Conservation (phyloP, 2,329 filamentous ascomycete genomes). For the Fusarium sp. region DNA sequence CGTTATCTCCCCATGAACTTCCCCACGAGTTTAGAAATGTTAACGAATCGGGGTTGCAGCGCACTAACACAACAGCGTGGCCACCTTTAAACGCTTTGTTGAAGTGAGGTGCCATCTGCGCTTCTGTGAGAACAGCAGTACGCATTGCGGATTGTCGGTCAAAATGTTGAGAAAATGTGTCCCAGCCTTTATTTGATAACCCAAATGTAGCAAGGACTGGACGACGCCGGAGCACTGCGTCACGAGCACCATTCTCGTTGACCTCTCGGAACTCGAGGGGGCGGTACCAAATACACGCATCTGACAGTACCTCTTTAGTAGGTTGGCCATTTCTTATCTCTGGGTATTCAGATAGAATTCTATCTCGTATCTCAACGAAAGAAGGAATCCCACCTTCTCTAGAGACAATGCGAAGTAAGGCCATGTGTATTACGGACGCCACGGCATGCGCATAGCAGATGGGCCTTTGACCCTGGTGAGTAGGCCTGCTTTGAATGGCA, state of each 20-base stretch:
- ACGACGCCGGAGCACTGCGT: not conserved
- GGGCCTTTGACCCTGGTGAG: accelerated
- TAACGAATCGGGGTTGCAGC: not conserved
- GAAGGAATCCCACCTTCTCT: not conserved
- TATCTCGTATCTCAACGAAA: not conserved
- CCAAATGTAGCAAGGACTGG: not conserved
- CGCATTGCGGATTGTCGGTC: accelerated
- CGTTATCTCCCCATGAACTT: not conserved
- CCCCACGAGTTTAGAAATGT: not conserved
- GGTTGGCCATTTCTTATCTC: accelerated
- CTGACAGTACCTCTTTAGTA: accelerated
- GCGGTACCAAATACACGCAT: not conserved
- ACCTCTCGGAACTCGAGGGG: not conserved
- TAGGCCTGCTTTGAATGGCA: not conserved
- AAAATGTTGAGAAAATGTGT: accelerated
- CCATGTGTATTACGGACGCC: not conserved
- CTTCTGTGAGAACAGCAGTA: accelerated
- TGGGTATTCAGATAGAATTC: not conserved
- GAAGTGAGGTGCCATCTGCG: not conserved
- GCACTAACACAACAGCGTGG: not conserved
- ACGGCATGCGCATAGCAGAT: not conserved
- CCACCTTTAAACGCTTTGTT: not conserved
- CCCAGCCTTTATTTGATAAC: accelerated
- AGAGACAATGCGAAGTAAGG: not conserved
- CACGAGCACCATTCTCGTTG: not conserved